Base-by-base conservation (phyloP, 1,284 basidiomycete species). In the Apiotrichum domesticum region DNA sequence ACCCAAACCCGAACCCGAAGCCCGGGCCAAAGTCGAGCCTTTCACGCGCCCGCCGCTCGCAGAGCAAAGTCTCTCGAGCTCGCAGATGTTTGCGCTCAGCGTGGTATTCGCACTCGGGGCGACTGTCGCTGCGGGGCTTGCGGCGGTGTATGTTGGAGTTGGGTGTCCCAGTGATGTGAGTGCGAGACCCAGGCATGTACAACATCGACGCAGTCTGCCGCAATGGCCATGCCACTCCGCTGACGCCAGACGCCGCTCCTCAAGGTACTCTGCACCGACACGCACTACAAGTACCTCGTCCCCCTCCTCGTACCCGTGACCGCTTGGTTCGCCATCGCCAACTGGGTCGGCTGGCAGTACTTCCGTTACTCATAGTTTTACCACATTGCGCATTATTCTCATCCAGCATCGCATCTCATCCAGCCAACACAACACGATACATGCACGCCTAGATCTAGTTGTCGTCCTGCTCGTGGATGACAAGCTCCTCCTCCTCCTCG, bases 271-370 rank as follows among this genome's bases (percentile, higher is more conserved):
- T 70, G 70, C 56, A 9, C 74, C 33, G 91, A 94, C 75, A 82
- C 79, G 14, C 88, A 94, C 72, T 94, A 94, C 84, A 93, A 93
- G 77, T 95, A 94, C 76, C 84, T 94, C 63, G 69, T 80, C 11
- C 77, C 92, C 11, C 77, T 95, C 44, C 80, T 93, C 48, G 81
- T 96, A 49, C 91, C 93, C 29, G 86, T 86, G 14, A 84, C 81
- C 13, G 81, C 87, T 37, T 92, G 90, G 76, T 93, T 91, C 72
- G 87, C 90, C 52, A 96, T 97, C 68, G 89, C 91, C 44, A 96
- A 96, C 69, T 97, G 93, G 93, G 89, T 92, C 41, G 90, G 91
- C 46, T 95, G 91, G 90, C 89, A 93, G 73, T 94, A 90, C 74
- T 95, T 90, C 73, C 84, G 87, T 46, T 91, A 90, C 73, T 89